Base-by-base conservation (phyloP, 75 land plant species). In the Cupressus sempervirens region DNA sequence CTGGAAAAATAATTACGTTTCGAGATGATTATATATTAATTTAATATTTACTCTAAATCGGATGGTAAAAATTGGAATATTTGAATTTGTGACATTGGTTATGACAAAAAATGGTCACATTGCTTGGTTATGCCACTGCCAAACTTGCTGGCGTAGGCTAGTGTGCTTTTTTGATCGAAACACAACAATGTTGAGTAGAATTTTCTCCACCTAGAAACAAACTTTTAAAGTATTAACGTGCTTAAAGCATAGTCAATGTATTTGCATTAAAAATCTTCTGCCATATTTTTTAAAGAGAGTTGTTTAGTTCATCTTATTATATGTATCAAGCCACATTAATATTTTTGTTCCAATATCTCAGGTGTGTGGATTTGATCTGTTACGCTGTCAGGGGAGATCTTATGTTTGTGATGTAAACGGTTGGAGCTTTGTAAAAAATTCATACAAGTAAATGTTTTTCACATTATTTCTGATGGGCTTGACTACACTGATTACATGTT, bases 361-460 rank as follows among this genome's bases (percentile, higher is more conserved):
- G 99, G 99, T 98, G 46, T 98, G 99, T 91, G 99, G 99, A 36
- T 98, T 98, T 91, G 99, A 98, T 87, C 94, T 98, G 40, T 85
- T 98, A 81, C 92, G 99, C 72, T 95, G 94, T 84, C 97, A 96
- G 82, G 99, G 99, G 81, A 90, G 97, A 45, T 98, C 99, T 41
- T 98, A 96, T 91, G 99, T 98, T 20, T 98, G 99, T 90, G 99
- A 98, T 91, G 99, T 98, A 34, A 98, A 98, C 91, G 99, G 99
- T 38, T 98, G 99, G 99, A 98, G 99, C 74, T 98, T 98, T 91
- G 99, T 98, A 38, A 98, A 98, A 86, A 98, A 98, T 86, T 98
- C 99, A 18, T 84, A 98, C 93, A 98, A 98, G 99, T 98, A 94
- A 81, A 87, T 72, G 38, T 30, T 80, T 83, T 36, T 76, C 10